A percentile compares a stretch with the other conserved stretches of the same genome.
Evolutionary conservation across 176 grass and related monocot genomes (phyloP).

Genomic region (Oryza officinalis): DNA sequence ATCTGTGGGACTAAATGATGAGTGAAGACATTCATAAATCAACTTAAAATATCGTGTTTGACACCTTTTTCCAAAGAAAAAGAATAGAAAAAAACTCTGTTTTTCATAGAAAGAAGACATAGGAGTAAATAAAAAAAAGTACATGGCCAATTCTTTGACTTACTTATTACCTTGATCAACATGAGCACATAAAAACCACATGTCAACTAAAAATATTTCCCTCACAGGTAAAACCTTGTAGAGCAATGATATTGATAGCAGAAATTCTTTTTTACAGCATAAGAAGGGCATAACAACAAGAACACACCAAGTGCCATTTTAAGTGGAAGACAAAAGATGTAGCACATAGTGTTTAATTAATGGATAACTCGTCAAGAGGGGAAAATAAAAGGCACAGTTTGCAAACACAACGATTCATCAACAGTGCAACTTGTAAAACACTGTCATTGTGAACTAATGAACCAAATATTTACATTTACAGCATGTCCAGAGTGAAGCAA

Average conservation of each 20-base stretch:
- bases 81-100: not conserved
- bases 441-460: not conserved
- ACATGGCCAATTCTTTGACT: not conserved
- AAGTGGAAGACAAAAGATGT: not conserved
- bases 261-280: not conserved
- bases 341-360: not conserved
- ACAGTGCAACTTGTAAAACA: not conserved
- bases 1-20: not conserved
- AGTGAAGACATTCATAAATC: constrained; percentile 6
- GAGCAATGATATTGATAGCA: not conserved
- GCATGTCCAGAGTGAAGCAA: constrained; percentile 11
- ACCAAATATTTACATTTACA: constrained; percentile 6
- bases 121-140: not conserved
- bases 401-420: not conserved
- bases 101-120: constrained; percentile 11
- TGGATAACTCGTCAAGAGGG: not conserved
- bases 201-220: constrained; percentile 12
- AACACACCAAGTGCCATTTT: not conserved
- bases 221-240: not conserved
- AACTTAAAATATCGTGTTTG: not conserved
- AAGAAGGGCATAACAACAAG: constrained; percentile 17
- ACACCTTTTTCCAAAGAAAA: not conserved
- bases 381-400: not conserved
- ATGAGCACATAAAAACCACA: not conserved
- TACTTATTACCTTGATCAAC: not conserved